Evolutionary conservation across 768 basidiomycete genomes (phyloP), one percentile per base, ranked within the genome.

Genomic region (Inosperma sp.): DNA sequence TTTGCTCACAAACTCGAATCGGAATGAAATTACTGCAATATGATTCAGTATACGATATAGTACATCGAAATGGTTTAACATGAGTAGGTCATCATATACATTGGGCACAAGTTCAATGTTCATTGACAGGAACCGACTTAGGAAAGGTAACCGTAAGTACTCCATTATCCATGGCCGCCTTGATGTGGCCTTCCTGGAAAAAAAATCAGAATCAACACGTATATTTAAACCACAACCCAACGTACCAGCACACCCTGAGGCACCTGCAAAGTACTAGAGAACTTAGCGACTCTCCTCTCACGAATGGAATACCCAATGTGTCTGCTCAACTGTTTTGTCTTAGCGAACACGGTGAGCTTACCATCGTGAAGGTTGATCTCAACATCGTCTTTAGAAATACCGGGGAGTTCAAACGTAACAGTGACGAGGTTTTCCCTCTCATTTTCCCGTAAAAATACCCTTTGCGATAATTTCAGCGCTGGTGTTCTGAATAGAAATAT

Each of bases 361-460:
- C 75, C 74, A 51, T 73, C 68, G 49, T 74, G 71, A 12, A 79
- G 56, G 50, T 81, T 76, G 53, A 84, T 73, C 43, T 63, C 61
- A 37, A 82, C 67, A 52, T 81, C 66, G 34, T 80, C 75, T 26
- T 73, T 73, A 50, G 67, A 68, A 23, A 82, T 16, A 16, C 81
- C 81, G 0, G 81, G 80, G 4, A 83, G 65, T 57, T 83, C 82
- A 56, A 83, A 79, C 3, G 69, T 62, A 35, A 79, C 81, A 1
- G 76, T 78, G 36, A 82, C 74, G 23, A 64, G 59, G 57, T 79
- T 78, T 26, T 60, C 63, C 19, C 74, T 69, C 2, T 58, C 41
- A 54, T 79, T 65, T 51, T 81, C 79, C 57, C 77, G 74, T 3
- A 81, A 59, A 56, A 82, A 77, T 72, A 82, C 75, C 54, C 80